Conservation (phyloP, 2,329 filamentous ascomycete genomes). For the Cladobotryum mycophilum region DNA sequence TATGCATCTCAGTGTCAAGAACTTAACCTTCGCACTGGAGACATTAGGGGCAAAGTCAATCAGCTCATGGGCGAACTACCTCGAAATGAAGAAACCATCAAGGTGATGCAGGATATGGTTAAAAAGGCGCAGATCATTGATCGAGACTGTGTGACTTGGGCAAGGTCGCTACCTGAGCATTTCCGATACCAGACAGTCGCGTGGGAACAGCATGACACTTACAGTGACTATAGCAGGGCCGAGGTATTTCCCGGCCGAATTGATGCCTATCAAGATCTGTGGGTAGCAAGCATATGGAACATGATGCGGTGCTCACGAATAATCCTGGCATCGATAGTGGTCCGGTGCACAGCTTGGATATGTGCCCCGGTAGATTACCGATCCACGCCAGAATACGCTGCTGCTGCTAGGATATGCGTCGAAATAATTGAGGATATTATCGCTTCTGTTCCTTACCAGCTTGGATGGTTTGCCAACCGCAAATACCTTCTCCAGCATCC, state of each 20-base stretch:
- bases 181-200: conserved; percentile 48
- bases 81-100: conserved; percentile 44
- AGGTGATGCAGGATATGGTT: conserved; percentile 46
- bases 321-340: conserved; percentile 47
- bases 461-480: conserved; percentile 51
- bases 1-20: conserved; percentile 43
- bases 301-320: conserved; percentile 47
- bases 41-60: conserved; percentile 50
- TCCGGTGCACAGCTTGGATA: conserved; percentile 56
- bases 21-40: conserved; percentile 47
- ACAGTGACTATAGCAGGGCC: conserved; percentile 44
- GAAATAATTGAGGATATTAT: conserved; percentile 54
- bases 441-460: conserved; percentile 54
- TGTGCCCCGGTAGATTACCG: conserved; percentile 56
- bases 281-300: conserved; percentile 54
- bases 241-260: conserved; percentile 56
- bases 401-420: conserved; percentile 43
- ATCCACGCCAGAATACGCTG: conserved; percentile 56
- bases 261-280: conserved; percentile 54
- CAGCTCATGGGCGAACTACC: conserved; percentile 39
- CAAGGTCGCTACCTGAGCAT: conserved; percentile 40
- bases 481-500: conserved; percentile 34
- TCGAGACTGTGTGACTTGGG: conserved; percentile 46
- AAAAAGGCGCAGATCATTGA: conserved; percentile 47
- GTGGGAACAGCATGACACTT: conserved; percentile 50